phyloP scores from a whole-genome alignment of 2,329 filamentous ascomycete genomes.

The Thermothelomyces thermophilus region DNA sequence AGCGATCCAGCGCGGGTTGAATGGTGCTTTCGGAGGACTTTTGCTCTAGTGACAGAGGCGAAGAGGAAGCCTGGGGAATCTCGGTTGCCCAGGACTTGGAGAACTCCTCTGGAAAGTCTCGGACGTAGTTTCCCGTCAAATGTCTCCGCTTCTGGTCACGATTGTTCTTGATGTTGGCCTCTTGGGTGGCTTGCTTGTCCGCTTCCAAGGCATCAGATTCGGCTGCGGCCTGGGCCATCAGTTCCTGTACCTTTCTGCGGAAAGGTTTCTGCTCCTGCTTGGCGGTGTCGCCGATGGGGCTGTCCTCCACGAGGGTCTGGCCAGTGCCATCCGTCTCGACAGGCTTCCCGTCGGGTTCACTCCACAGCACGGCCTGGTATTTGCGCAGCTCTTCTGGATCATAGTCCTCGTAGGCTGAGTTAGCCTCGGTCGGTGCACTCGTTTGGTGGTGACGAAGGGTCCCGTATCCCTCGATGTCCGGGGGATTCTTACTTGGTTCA shows the following conservation, averaged over 20 bases:
- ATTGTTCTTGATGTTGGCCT: not conserved
- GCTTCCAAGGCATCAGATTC: conserved; percentile 28
- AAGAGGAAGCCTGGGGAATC: conserved; percentile 11
- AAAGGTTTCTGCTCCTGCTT: conserved; percentile 15
- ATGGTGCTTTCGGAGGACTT: conserved; percentile 6
- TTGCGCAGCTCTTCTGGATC: conserved; percentile 11
- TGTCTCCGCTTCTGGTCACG: not conserved
- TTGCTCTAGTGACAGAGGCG: conserved; percentile 16
- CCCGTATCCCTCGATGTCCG: conserved; percentile 24
- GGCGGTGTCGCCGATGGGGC: not conserved
- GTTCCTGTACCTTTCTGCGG: conserved; percentile 27
- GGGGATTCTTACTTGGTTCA: not conserved
- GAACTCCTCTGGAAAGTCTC: conserved; percentile 50
- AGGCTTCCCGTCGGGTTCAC: conserved; percentile 21
- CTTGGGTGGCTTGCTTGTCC: too few relatives aligned
- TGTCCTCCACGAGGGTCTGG: not conserved
- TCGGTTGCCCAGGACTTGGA: conserved; percentile 35
- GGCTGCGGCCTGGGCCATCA: conserved; percentile 28
- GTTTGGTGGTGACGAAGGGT: not conserved
- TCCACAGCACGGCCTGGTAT: conserved; percentile 15
- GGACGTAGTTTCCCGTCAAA: conserved; percentile 43
- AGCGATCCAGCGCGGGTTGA: conserved; percentile 25
- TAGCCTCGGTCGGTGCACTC: not conserved
- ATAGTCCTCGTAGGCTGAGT: not conserved
- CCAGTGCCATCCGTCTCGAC: not conserved